A percentile compares a stretch with the other conserved stretches of the same genome.
Conservation (phyloP, 306 rosid genomes). For the Prunus dulcis region DNA sequence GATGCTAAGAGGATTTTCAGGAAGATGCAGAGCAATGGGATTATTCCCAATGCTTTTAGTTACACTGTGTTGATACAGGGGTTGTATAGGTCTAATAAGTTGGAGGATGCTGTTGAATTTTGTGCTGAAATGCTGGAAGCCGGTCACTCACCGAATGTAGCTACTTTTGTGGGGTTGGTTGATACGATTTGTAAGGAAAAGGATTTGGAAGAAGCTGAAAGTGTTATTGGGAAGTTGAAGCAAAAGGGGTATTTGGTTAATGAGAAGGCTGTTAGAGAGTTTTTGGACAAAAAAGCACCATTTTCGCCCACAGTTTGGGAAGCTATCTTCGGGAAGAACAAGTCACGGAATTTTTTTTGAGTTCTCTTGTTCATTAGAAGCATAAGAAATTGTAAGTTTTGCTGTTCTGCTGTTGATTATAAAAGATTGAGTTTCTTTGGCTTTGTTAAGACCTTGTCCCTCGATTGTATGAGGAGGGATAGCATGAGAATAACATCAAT, state of each 20-base stretch:
- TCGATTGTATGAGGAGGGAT: background rate
- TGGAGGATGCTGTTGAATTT: slow-evolving; percentile 57
- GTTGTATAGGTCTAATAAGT: slow-evolving; percentile 41
- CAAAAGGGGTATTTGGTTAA: slow-evolving; percentile 65
- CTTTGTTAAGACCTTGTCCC: background rate
- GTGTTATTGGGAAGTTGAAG: slow-evolving; percentile 44
- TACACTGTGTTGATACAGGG: slow-evolving; percentile 74
- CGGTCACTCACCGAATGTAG: slow-evolving; percentile 73
- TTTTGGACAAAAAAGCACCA: slow-evolving; percentile 62
- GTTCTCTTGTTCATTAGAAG: slow-evolving; percentile 10
- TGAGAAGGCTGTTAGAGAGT: slow-evolving; percentile 68
- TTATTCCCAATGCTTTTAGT: slow-evolving; percentile 77
- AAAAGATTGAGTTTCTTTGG: background rate
- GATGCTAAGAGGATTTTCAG: slow-evolving; percentile 76
- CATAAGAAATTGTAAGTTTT: background rate
- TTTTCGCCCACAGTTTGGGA: slow-evolving; percentile 64
- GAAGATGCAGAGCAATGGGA: slow-evolving; percentile 74
- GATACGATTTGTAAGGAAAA: slow-evolving; percentile 57
- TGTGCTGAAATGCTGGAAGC: slow-evolving; percentile 86
- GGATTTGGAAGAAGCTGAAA: slow-evolving; percentile 62
- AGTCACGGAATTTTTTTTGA: slow-evolving; percentile 43
- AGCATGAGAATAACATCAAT: background rate
- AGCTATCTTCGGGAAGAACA: slow-evolving; percentile 69
- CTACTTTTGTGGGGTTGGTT: slow-evolving; percentile 66
- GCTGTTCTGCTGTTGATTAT: background rate